These are phyloP conservation scores for Mycena galopus DNA, from an alignment of 768 basidiomycete species.

Conservation along the genomic window DNA sequence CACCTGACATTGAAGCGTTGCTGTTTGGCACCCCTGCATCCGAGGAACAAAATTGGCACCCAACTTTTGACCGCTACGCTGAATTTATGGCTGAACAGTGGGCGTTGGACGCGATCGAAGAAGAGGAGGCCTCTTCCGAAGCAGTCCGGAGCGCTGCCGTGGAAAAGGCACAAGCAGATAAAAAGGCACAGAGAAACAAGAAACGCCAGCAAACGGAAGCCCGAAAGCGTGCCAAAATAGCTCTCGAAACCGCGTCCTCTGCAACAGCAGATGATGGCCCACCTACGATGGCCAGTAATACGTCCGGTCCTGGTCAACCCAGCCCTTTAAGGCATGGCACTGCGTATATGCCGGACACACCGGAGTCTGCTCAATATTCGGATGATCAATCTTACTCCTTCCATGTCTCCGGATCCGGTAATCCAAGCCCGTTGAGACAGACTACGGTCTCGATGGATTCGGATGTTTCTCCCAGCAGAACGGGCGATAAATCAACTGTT, in stretches of 20 bases:
- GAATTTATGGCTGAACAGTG: slow-evolving; percentile 91
- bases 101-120: slow-evolving; percentile 81
- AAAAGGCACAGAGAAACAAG: slow-evolving; percentile 60
- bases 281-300: neutral
- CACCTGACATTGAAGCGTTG: slow-evolving; percentile 78
- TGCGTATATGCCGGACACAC: slow-evolving; percentile 41
- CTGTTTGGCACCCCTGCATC: slow-evolving; percentile 53
- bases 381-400: slow-evolving; percentile 18
- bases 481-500: neutral
- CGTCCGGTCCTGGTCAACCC: slow-evolving; percentile 39
- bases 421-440: slow-evolving; percentile 30
- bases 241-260: slow-evolving; percentile 42
- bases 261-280: slow-evolving; percentile 41
- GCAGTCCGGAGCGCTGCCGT: slow-evolving; percentile 52
- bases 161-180: slow-evolving; percentile 62
- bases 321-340: slow-evolving; percentile 41
- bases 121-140: slow-evolving; percentile 71
- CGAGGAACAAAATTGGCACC: slow-evolving; percentile 73
- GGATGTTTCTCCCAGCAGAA: neutral
- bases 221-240: slow-evolving; percentile 62
- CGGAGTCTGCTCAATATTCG: slow-evolving; percentile 12
- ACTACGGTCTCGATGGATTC: slow-evolving; percentile 16
- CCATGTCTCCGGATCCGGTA: slow-evolving; percentile 6
- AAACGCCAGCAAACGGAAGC: slow-evolving; percentile 67
- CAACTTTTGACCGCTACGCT: slow-evolving; percentile 85